Base-by-base conservation (phyloP, 768 basidiomycete species). In the Terana coerulea region DNA sequence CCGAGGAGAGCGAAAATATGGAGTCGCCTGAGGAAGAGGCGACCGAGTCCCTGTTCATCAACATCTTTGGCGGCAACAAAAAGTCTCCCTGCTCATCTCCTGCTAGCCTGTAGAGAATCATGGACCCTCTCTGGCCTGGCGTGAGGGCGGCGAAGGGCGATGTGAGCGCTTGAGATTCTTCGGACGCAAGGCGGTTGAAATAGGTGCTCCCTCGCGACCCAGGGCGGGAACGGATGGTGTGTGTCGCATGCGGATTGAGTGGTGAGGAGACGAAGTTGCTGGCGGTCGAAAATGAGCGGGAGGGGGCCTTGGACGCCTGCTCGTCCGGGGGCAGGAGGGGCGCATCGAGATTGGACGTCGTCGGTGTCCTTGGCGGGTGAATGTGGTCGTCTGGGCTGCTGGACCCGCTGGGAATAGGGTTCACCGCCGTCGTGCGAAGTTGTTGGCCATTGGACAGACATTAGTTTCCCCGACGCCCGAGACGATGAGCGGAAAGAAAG, bases 41-140 rank as follows among this genome's bases (percentile, higher is more conserved):
- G 52, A 80, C 63, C 4, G 81, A 78, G 52, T 68, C 63, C 19
- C 75, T 71, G 26, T 64, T 64, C 34, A 56, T 41, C 26, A 56
- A 8, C 21, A 59, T 29, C 29, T 52, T 50, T 4, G 51, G 63
- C 9, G 73, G 80, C 2, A 70, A 67, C 12, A 73, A 62, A 21
- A 69, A 53, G 9, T 62, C 52, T n/a, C 64, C 54, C 35, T 69
- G 63, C 47, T 73, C 73, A 35, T 55, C 61, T 36, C 73, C 67
- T 1, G 79, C 75, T 14, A 87, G 71, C 11, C 83, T 77, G 65
- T 86, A 87, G 44, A 87, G 72, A 26, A 87, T 69, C 85, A 87
- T 86, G 40, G 80, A 81, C 0, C 80, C 79, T 42, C 76, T 71
- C 33, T 67, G 61, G 17, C 65, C 57, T n/a, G 51, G 45, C 15